Evolutionary conservation across 2,329 filamentous ascomycete genomes (phyloP), one percentile per base, ranked within the genome.

Genomic region (Emydomyces testavorans): DNA sequence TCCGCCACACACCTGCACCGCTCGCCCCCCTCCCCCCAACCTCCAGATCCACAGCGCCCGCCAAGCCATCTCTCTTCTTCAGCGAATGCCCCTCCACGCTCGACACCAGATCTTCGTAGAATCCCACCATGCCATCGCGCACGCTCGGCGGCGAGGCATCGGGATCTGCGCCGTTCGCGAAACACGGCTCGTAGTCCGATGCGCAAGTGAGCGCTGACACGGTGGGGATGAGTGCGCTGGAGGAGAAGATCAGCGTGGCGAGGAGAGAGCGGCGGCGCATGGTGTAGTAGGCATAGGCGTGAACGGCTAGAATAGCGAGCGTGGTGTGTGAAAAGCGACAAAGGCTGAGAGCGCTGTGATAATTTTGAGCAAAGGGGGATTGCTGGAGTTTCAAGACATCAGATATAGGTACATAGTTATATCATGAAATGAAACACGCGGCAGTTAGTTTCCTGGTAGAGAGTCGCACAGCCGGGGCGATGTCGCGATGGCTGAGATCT

Each of bases 41-140:
- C 6, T 26, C 21, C 15, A 4, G 4, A 8, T 48, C n/a, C 10
- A 20, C n/a, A n/a, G n/a, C n/a, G 8, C 18, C 34, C 10, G 43
- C 16, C 15, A 23, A 10, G 10, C 15, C 21, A 13, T 15, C 3
- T 15, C 50, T 31, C 46, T 42, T 46, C 24, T 42, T 46, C 24
- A 49, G 40, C 42, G 45, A 34, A 29, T 46, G 32, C 23, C 45
- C 43, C 15, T 50, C 34, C 18, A 52, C 49, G 3, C 62, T 64
- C 24, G 53, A 44, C 16, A 65, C 50, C 8, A 65, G 55, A 37
- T 62, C 56, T 34, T 53, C 46, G 50, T 61, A 65, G 26, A 66
- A 56, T 32, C 54, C 53, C 32, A 53, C 49, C 49, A 65, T 59
- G 5, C 56, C 58, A 7, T 54, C 39, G 40, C 58, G 57, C 36